These are phyloP conservation scores for Xylariales sp. DNA, from an alignment of 2,329 filamentous ascomycete species.

Conservation along the genomic window DNA sequence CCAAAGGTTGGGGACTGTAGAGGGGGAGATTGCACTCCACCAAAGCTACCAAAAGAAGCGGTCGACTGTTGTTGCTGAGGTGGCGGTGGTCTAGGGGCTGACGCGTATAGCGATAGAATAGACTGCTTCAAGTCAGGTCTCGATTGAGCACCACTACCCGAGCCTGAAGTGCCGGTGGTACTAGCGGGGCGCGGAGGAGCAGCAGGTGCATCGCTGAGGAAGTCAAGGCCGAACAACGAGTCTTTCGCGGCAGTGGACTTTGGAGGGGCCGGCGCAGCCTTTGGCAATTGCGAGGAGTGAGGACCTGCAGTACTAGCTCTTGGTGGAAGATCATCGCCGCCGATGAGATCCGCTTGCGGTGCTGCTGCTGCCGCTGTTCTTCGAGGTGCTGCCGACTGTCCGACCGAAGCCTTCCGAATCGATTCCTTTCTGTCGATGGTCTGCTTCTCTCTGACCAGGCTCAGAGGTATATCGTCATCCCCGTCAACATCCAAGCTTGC, in stretches of 20 bases:
- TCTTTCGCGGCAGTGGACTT: conserved; percentile 73
- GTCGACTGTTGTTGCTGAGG: conserved; percentile 47
- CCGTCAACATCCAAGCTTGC: conserved; percentile 75
- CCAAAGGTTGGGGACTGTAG: conserved; percentile 48
- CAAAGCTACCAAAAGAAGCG: conserved; percentile 67
- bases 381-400: conserved; percentile 34
- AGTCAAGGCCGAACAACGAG: conserved; percentile 87
- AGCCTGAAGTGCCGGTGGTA: conserved; percentile 60
- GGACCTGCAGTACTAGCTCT: conserved; percentile 73
- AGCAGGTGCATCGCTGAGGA: conserved; percentile 69
- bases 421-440: conserved; percentile 56
- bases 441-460: conserved; percentile 63
- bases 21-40: conserved; percentile 58
- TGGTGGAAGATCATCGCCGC: conserved; percentile 63
- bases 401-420: conserved; percentile 54
- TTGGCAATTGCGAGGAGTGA: conserved; percentile 49
- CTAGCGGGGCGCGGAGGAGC: conserved; percentile 78
- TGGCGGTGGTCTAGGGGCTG: conserved; percentile 71
- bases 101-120: conserved; percentile 90
- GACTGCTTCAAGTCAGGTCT: conserved; percentile 95
- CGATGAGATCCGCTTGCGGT: conserved; percentile 74
- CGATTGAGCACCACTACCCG: conserved; percentile 63
- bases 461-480: conserved; percentile 73
- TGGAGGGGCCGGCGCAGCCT: conserved; percentile 62
- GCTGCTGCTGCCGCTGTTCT: conserved; percentile 29